phyloP scores from a whole-genome alignment of 2,329 filamentous ascomycete genomes.

The Fusarium sp. region DNA sequence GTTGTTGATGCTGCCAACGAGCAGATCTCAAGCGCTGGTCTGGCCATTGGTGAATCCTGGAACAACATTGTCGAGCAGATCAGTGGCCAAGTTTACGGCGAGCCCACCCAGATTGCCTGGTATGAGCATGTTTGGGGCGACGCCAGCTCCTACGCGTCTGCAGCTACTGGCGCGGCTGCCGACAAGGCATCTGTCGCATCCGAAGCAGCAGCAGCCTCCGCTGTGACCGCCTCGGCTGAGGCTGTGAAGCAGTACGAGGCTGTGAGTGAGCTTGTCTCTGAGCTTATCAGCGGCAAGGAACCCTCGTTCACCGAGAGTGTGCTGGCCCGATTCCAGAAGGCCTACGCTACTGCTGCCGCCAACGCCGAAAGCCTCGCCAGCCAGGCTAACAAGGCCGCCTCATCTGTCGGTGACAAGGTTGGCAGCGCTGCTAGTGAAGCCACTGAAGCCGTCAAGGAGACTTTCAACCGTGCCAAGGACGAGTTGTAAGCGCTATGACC shows the following conservation, averaged over 20 bases:
- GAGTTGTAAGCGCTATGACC: slow-evolving; percentile 55
- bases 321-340: slow-evolving; percentile 78
- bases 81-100: slow-evolving; percentile 79
- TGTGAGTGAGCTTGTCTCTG: slow-evolving; percentile 80
- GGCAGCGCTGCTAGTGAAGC: slow-evolving; percentile 59
- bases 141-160: slow-evolving; percentile 72
- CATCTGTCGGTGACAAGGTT: slow-evolving; percentile 55
- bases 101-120: slow-evolving; percentile 72
- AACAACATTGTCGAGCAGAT: slow-evolving; percentile 70
- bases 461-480: slow-evolving; percentile 56
- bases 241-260: slow-evolving; percentile 77
- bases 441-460: slow-evolving; percentile 61
- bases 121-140: slow-evolving; percentile 63
- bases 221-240: slow-evolving; percentile 73
- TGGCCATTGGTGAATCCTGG: slow-evolving; percentile 59
- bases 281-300: slow-evolving; percentile 83
- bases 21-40: slow-evolving; percentile 55
- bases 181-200: slow-evolving; percentile 57
- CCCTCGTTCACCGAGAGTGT: slow-evolving; percentile 87
- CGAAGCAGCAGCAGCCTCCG: slow-evolving; percentile 66
- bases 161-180: slow-evolving; percentile 66
- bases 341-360: slow-evolving; percentile 77
- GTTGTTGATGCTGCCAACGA: slow-evolving; percentile 64
- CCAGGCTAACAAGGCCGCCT: slow-evolving; percentile 54
- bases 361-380: slow-evolving; percentile 63